These are phyloP conservation scores for Cryptosporidium sp. DNA, from an alignment of 169 alveolate species.

Conservation along the genomic window DNA sequence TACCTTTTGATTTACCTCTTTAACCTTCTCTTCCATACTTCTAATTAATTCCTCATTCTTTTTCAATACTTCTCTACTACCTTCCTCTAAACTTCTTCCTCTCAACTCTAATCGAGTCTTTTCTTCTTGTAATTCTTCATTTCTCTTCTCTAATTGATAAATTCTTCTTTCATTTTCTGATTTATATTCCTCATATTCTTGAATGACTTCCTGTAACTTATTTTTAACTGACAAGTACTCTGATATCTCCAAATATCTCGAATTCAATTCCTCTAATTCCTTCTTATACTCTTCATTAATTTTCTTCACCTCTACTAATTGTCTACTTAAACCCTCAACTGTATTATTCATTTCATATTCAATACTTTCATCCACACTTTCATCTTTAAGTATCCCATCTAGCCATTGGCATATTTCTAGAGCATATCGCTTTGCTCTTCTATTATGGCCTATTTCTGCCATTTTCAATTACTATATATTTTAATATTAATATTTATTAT, in stretches of 20 bases:
- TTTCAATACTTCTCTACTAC: background rate
- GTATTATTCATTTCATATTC: conserved; percentile 60
- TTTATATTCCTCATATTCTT: conserved; percentile 44
- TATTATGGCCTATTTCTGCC: conserved; percentile 45
- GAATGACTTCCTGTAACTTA: conserved; percentile 10
- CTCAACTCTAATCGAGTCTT: conserved; percentile 35
- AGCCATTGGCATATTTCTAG: conserved; percentile 69
- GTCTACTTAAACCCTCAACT: conserved; percentile 46
- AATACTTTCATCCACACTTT: conserved; percentile 35
- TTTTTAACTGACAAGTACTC: conserved; percentile 36
- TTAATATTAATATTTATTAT: background rate
- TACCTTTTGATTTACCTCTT: conserved; percentile 26
- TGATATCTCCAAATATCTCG: conserved; percentile 29
- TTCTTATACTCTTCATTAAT: conserved; percentile 19
- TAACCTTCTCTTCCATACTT: background rate
- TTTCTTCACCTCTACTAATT: conserved; percentile 17
- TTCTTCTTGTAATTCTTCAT: conserved; percentile 42
- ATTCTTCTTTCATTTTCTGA: conserved; percentile 19
- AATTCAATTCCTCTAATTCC: conserved; percentile 58
- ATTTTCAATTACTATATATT: background rate
- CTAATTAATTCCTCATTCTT: conserved; percentile 48
- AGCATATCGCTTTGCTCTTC: conserved; percentile 72
- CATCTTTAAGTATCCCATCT: conserved; percentile 48
- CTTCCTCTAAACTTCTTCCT: conserved; percentile 12
- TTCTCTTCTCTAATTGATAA: conserved; percentile 20